Evolutionary conservation across 225 moss, liverwort and hornwort species (phyloP).

Genomic region (Rhytidiadelphus loreus): DNA sequence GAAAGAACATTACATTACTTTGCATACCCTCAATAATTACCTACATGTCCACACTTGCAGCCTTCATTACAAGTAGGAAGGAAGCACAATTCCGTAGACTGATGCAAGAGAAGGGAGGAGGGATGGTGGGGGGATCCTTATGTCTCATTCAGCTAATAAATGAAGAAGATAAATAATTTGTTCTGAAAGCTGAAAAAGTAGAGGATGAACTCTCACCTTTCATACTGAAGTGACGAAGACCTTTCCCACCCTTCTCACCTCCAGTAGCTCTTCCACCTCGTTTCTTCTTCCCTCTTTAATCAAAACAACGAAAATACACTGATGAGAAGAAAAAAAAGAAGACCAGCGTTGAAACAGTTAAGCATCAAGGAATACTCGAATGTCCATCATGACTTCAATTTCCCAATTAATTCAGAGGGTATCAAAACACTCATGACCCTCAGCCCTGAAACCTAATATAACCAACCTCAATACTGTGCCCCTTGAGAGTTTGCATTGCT

Average conservation of each 20-base stretch:
- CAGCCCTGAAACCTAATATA: neutral
- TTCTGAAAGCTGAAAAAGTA: neutral
- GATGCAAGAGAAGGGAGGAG: neutral
- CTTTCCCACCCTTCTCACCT: constrained; percentile 97
- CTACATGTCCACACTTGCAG: neutral
- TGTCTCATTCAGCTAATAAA: neutral
- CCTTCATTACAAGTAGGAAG: neutral
- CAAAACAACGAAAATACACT: neutral
- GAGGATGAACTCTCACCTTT: constrained; percentile 42
- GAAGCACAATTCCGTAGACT: neutral
- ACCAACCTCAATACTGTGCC: neutral
- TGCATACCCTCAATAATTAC: neutral
- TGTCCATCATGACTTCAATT: neutral
- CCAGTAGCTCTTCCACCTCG: constrained; percentile 77
- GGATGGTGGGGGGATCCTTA: neutral
- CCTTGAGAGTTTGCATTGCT: neutral
- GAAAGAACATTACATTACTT: neutral
- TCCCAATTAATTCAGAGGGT: neutral
- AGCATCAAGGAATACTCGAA: neutral
- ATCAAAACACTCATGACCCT: neutral
- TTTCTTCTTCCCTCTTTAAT: constrained; percentile 80
- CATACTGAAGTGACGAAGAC: constrained; percentile 98
- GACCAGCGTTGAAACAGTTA: neutral
- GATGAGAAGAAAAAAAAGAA: neutral
- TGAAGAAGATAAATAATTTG: neutral